Evolutionary conservation across 257 asterid species (phyloP).

Genomic region (Solanum okadae): DNA sequence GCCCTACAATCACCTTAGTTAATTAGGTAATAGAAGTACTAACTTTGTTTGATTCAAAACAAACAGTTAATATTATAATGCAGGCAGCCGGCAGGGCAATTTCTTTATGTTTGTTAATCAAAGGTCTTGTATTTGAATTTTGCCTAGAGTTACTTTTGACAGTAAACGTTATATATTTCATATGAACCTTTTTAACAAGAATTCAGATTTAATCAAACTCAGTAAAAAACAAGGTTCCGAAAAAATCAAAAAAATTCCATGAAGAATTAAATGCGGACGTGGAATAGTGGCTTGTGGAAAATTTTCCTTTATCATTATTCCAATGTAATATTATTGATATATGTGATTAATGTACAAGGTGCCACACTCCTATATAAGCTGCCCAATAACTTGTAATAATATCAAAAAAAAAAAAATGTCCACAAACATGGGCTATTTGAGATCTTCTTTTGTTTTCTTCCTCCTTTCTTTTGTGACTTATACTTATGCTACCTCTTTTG

Average conservation of each 20-base stretch:
- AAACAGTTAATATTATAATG: too few species aligned
- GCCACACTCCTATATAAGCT: neutral
- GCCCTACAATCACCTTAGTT: neutral
- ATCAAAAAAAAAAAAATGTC: neutral
- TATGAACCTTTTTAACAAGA: accelerated
- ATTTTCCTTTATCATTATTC: neutral
- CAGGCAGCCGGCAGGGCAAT: too few species aligned
- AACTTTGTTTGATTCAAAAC: neutral
- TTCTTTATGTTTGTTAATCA: too few species aligned
- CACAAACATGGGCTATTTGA: neutral
- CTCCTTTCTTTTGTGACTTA: neutral
- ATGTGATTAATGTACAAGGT: neutral
- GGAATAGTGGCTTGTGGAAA: neutral
- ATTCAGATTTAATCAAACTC: neutral
- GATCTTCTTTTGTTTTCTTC: neutral
- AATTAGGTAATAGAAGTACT: neutral
- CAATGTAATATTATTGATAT: neutral
- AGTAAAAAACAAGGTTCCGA: accelerated
- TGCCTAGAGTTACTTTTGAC: too few species aligned
- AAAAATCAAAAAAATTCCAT: neutral
- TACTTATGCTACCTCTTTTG: constrained; percentile 9
- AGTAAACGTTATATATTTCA: too few species aligned
- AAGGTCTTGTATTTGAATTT: too few species aligned
- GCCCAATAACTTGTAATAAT: neutral
- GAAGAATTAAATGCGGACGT: neutral